Percentiles rank a stretch among this genome's conserved stretches.
These are phyloP conservation scores for Crucihimalaya himalaica DNA, from an alignment of 345 rosid genomes.

Conservation along the genomic window DNA sequence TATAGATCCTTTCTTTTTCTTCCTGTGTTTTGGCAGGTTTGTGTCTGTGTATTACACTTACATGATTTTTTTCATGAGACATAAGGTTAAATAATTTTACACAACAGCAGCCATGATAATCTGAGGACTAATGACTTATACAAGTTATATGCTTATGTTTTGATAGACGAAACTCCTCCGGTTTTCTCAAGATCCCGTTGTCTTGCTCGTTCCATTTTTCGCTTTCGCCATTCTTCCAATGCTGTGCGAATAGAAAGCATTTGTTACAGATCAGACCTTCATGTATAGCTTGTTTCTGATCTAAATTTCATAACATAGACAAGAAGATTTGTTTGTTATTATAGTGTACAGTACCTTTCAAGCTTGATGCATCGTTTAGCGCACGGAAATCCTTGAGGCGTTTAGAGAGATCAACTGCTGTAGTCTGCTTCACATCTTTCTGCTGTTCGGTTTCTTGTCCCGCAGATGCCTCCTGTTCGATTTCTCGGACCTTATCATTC, in stretches of 20 bases:
- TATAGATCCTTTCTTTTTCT: neutral
- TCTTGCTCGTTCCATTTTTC: slow-evolving; percentile 88
- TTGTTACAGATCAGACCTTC: slow-evolving; percentile 8
- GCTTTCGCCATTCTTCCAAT: slow-evolving; percentile 85
- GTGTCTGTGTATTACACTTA: neutral
- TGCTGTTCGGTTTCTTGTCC: slow-evolving; percentile 53
- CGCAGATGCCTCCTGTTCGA: slow-evolving; percentile 62
- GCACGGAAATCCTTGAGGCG: slow-evolving; percentile 74
- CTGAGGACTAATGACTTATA: neutral
- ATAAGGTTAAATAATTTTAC: neutral
- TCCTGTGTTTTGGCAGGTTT: neutral
- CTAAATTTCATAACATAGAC: neutral
- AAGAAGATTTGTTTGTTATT: neutral
- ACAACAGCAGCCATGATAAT: neutral
- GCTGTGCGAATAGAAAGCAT: slow-evolving; percentile 46
- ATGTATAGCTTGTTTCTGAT: neutral
- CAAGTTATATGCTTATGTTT: slow-evolving; percentile 33
- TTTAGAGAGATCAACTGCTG: slow-evolving; percentile 76
- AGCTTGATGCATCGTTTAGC: slow-evolving; percentile 59
- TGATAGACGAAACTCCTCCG: slow-evolving; percentile 50
- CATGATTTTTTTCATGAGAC: neutral
- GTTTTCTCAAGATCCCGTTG: slow-evolving; percentile 64
- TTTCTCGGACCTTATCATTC: slow-evolving; percentile 77
- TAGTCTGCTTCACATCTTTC: slow-evolving; percentile 60
- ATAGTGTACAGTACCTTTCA: slow-evolving; percentile 73